Conservation (phyloP, 148 eudicot species). For the Suaeda aralocaspica region DNA sequence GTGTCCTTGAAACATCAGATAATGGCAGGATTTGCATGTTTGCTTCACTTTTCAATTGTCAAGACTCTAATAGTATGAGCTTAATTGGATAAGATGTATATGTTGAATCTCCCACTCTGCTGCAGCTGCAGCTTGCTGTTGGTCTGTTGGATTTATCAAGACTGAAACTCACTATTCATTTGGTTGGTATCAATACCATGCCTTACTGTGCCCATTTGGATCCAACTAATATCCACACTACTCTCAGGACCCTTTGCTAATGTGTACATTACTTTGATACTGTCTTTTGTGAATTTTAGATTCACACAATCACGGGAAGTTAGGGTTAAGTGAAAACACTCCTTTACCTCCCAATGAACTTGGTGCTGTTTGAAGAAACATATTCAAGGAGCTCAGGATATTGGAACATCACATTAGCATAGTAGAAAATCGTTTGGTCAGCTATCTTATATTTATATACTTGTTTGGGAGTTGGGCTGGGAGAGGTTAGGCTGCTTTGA, state of each 20-base stretch:
- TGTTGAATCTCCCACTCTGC: background rate
- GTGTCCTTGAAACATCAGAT: background rate
- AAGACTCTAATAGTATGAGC: background rate
- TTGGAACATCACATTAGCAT: background rate
- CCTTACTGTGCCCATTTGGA: background rate
- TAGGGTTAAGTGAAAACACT: background rate
- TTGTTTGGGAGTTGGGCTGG: no score
- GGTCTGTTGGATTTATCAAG: background rate
- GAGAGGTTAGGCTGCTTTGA: no score
- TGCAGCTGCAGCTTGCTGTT: background rate
- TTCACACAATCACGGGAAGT: background rate
- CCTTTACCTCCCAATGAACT: background rate
- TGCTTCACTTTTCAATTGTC: background rate
- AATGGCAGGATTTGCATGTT: background rate
- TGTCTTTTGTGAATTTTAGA: background rate
- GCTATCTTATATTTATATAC: no score
- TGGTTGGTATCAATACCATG: background rate
- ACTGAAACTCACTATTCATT: background rate
- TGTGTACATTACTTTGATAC: background rate
- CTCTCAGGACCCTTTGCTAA: no score
- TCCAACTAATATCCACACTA: background rate
- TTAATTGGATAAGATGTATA: no score
- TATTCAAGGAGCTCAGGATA: background rate
- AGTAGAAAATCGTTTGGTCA: background rate
- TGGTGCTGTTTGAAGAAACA: slow-evolving; percentile 1